A percentile compares a stretch with the other conserved stretches of the same genome.
phyloP scores from a whole-genome alignment of 305 asterid genomes.

The Fraxinus dipetala region DNA sequence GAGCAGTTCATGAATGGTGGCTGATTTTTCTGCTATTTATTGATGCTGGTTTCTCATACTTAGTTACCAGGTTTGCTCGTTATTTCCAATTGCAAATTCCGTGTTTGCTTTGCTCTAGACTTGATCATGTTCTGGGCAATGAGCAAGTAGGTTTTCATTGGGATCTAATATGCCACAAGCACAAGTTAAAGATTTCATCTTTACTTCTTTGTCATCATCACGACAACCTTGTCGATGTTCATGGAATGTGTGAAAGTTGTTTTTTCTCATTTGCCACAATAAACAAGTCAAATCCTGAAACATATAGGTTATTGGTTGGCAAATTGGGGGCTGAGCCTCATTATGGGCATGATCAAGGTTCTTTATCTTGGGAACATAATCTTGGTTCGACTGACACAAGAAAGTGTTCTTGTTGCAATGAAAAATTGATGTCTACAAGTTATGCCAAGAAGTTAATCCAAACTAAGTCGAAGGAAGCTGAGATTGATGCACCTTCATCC shows the following conservation, averaged over 20 bases:
- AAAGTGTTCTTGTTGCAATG: constrained; percentile 58
- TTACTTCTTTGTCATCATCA: constrained; percentile 50
- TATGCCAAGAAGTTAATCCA: constrained; percentile 24
- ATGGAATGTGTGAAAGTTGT: constrained; percentile 54
- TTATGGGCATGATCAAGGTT: constrained; percentile 26
- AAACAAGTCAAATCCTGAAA: constrained; percentile 50
- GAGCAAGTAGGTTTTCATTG: constrained; percentile 49
- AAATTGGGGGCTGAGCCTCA: constrained; percentile 40
- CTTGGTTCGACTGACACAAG: constrained; percentile 22
- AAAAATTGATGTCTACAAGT: constrained; percentile 36
- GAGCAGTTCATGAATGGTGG: constrained; percentile 83
- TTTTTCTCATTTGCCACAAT: constrained; percentile 48
- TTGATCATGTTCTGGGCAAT: constrained; percentile 68
- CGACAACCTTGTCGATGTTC: constrained; percentile 55
- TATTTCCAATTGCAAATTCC: constrained; percentile 54
- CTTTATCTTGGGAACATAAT: constrained; percentile 21
- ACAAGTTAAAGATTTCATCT: constrained; percentile 62
- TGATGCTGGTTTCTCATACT: constrained; percentile 62
- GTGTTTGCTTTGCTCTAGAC: constrained; percentile 85
- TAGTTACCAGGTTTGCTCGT: constrained; percentile 67
- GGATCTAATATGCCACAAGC: constrained; percentile 65
- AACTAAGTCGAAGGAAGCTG: constrained; percentile 32
- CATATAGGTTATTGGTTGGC: constrained; percentile 42
- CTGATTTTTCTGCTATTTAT: constrained; percentile 64
- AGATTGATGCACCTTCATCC: constrained; percentile 25